phyloP scores from a whole-genome alignment of 2,329 filamentous ascomycete species.

The Tolypocladium tropicale region DNA sequence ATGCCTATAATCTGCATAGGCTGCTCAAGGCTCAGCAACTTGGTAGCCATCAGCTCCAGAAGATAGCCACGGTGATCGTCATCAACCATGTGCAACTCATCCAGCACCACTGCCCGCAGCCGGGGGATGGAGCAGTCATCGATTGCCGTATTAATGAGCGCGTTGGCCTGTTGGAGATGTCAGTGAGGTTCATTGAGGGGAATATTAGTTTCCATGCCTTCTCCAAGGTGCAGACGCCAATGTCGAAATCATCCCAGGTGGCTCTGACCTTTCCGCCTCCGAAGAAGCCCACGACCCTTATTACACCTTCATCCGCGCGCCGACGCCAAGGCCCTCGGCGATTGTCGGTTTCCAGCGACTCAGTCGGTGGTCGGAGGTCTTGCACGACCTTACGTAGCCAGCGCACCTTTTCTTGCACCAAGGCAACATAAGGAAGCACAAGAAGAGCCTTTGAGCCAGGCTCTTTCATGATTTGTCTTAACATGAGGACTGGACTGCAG shows the following conservation, averaged over 20 bases:
- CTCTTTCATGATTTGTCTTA: slow-evolving; percentile 58
- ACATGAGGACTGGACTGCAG: slow-evolving; percentile 48
- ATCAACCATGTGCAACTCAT: slow-evolving; percentile 76
- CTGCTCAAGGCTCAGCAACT: slow-evolving; percentile 58
- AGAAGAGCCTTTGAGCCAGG: slow-evolving; percentile 58
- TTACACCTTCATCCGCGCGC: slow-evolving; percentile 43
- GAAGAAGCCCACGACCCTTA: slow-evolving; percentile 64
- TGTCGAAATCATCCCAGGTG: slow-evolving; percentile 65
- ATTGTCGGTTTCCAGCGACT: slow-evolving; percentile 22
- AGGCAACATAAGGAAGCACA: slow-evolving; percentile 66
- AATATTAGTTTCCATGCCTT: slow-evolving; percentile 34
- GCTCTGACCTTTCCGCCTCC: slow-evolving; percentile 59
- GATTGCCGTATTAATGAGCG: slow-evolving; percentile 62
- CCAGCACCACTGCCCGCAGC: slow-evolving; percentile 58
- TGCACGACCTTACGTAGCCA: slow-evolving; percentile 61
- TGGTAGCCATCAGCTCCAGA: slow-evolving; percentile 63
- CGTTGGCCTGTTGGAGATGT: slow-evolving; percentile 48
- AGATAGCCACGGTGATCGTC: slow-evolving; percentile 68
- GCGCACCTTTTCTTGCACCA: slow-evolving; percentile 70
- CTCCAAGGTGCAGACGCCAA: slow-evolving; percentile 71
- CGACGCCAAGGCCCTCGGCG: slow-evolving; percentile 37
- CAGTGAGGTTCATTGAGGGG: background rate
- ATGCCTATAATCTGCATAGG: slow-evolving; percentile 64
- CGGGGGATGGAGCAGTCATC: slow-evolving; percentile 57
- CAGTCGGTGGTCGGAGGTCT: slow-evolving; percentile 21